Evolutionary conservation across 345 rosid species (phyloP).

Genomic region (Heritiera fomes): DNA sequence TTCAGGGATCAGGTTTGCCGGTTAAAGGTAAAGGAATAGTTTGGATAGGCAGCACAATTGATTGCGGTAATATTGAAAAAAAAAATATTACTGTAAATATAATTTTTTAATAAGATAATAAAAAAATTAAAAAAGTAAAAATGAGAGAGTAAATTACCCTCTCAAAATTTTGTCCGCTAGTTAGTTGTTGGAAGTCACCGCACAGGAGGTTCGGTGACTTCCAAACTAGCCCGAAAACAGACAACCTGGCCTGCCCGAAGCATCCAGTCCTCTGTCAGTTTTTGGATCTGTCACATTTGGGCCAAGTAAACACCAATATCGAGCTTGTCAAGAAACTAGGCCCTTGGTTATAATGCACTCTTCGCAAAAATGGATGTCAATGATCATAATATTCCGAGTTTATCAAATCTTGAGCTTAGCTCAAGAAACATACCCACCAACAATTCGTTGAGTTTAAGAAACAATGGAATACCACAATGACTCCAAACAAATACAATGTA

Average conservation of each 20-base stretch:
- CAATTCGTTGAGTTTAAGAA: conserved; percentile 1
- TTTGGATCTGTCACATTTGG: background rate
- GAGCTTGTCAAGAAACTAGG: background rate
- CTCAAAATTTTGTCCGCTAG: too few relatives aligned
- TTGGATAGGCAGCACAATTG: too few relatives aligned
- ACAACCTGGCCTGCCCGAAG: background rate
- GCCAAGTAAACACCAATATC: background rate
- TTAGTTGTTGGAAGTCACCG: too few relatives aligned
- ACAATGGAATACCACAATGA: background rate
- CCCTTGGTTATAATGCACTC: background rate
- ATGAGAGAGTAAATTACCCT: too few relatives aligned
- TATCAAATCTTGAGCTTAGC: too few relatives aligned
- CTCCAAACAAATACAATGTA: conserved; percentile 22
- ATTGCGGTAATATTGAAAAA: too few relatives aligned
- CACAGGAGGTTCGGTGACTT: too few relatives aligned
- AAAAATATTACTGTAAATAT: too few relatives aligned
- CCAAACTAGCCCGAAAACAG: too few relatives aligned
- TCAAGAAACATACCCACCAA: background rate
- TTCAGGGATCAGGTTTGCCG: conserved; percentile 25
- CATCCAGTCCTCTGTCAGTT: background rate
- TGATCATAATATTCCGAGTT: background rate
- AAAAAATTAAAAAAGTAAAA: too few relatives aligned
- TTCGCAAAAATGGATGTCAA: background rate
- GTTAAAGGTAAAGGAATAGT: background rate
- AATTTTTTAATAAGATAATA: too few relatives aligned